Conservation (phyloP, 306 rosid genomes). For the Lupinus albus region DNA sequence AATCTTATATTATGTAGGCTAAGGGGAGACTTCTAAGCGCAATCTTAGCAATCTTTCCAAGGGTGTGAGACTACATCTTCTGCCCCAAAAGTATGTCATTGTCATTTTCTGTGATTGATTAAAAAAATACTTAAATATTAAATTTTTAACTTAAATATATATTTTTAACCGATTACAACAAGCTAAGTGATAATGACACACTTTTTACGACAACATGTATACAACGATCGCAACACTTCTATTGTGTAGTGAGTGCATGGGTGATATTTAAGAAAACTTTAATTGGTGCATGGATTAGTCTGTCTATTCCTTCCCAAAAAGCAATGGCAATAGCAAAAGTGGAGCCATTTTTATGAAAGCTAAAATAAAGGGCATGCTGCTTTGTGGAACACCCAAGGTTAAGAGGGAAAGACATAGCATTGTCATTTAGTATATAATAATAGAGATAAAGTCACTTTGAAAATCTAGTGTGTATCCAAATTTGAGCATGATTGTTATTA, state of each 20-base stretch:
- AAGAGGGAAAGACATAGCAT: conserved; percentile 6
- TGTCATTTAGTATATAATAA: conserved; percentile 19
- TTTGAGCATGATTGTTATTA: conserved; percentile 6
- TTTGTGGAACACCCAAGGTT: conserved; percentile 22
- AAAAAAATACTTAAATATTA: too few relatives aligned
- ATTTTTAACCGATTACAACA: too few relatives aligned
- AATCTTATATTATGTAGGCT: neutral
- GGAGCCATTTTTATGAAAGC: conserved; percentile 32
- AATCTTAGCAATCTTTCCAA: neutral
- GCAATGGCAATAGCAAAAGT: conserved; percentile 17
- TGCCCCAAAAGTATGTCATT: too few relatives aligned
- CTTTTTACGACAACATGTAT: neutral
- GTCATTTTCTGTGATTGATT: too few relatives aligned
- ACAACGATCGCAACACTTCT: neutral
- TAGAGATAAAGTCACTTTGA: conserved; percentile 25
- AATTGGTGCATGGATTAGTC: conserved; percentile 32
- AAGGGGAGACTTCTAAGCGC: neutral
- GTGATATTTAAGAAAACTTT: conserved; percentile 24
- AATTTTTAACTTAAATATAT: too few relatives aligned
- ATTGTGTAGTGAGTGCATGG: neutral
- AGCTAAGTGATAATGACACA: too few relatives aligned
- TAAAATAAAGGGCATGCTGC: conserved; percentile 18
- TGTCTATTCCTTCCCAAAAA: conserved; percentile 30
- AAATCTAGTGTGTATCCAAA: neutral
- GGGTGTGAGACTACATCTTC: too few relatives aligned